Evolutionary conservation across 176 grass and related monocot species (phyloP).

Genomic region (Metroxylon sagu): DNA sequence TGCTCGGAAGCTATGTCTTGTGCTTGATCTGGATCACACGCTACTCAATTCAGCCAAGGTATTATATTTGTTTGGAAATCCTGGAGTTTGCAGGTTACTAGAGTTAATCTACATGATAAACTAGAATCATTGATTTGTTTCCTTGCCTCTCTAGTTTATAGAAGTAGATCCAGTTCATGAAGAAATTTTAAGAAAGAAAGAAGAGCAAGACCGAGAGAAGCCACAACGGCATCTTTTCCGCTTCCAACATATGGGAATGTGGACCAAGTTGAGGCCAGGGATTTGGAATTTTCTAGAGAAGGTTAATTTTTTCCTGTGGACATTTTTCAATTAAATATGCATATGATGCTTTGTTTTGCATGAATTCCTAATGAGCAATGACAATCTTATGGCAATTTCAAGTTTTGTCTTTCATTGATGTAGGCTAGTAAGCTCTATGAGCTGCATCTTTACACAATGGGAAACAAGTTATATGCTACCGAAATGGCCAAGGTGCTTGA

Average conservation of each 20-base stretch:
- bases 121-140: not conserved
- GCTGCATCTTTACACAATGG: constrained; percentile 97
- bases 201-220: constrained; percentile 70
- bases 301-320: constrained; percentile 28
- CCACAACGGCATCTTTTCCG: constrained; percentile 70
- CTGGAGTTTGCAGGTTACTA: too few species aligned
- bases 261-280: constrained; percentile 94
- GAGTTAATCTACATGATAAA: too few species aligned
- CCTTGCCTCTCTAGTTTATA: constrained; percentile 48
- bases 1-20: constrained; percentile 74
- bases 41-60: constrained; percentile 98
- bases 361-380: too few species aligned
- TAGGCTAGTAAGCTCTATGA: constrained; percentile 86
- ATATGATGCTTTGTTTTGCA: too few species aligned
- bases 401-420: constrained; percentile 7
- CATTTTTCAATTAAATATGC: not conserved
- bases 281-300: constrained; percentile 98
- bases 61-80: constrained; percentile 1
- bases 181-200: constrained; percentile 86
- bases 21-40: constrained; percentile 97
- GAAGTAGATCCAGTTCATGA: constrained; percentile 77
- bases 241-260: constrained; percentile 93
- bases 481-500: constrained; percentile 99
- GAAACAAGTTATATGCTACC: constrained; percentile 90
- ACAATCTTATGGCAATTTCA: too few species aligned